Base-by-base conservation (phyloP, 2,329 filamentous ascomycete genomes). In the Iodosphaeria phyllophila region DNA sequence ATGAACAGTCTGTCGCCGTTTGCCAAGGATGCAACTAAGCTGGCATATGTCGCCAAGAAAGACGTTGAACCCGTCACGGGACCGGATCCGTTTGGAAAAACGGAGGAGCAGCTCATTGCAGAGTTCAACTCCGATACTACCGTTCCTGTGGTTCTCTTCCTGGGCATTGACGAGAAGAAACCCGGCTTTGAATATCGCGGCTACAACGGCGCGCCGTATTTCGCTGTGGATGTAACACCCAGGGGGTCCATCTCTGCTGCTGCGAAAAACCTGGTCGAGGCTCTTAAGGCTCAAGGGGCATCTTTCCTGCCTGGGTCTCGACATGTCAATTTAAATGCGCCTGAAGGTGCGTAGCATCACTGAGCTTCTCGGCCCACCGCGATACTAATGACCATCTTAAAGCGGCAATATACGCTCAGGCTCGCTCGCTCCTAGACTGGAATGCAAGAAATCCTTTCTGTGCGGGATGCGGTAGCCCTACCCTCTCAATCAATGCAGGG, bases 371-470 rank as follows among this genome's bases (percentile, higher is more conserved):
- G 11, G 25, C 15, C 6, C 19, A 13, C 13, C 6, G 8, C 11
- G 16, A 25, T 30, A n/a, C 25, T 16, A 19, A 22, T 7, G 16
- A 14, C 8, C 12, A 9, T 11, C 16, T 10, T 10, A 24, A 32
- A 89, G 89, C 84, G 30, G 82, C 84, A 24, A 77, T 92, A 22
- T 92, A 83, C 38, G 86, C 82, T 9, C 80, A 92, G 50, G 79
- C 83, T 6, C 73, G 86, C 28, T 77, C 83, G 22, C 60, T 93
- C 14, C 58, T 91, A 18, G 89, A 95, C 54, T 98, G 89, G 89
- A 95, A 98, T 52, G 62, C 62, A 14, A 76, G 86, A 25, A 92
- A 92, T 51, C 77, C 75, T 16, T 98, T 82, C 59, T 98, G 89
- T 48, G 83, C 73, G 16, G 74, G 75, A 28, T 98, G 89, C 50